These are phyloP conservation scores for Chimonanthus praecox DNA, from an alignment of 164 flowering plant species.

Conservation along the genomic window DNA sequence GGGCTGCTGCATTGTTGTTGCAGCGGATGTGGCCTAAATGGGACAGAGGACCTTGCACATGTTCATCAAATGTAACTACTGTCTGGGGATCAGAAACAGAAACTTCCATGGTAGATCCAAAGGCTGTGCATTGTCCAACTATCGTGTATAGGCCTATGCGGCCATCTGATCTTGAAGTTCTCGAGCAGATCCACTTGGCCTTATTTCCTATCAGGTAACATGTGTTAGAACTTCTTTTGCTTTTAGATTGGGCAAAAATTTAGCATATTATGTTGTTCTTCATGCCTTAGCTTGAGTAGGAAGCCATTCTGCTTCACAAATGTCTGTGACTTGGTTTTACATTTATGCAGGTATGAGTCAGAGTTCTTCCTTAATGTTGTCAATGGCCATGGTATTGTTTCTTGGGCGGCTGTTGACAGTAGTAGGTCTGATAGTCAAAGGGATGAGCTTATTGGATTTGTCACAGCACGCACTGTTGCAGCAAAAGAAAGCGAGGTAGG, in stretches of 20 bases:
- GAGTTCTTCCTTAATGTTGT: conserved; percentile 92
- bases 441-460: conserved; percentile 93
- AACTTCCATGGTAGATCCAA: conserved; percentile 48
- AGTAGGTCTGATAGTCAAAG: conserved; percentile 48
- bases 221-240: background rate
- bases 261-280: background rate
- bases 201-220: conserved; percentile 87
- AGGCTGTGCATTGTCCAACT: conserved; percentile 36
- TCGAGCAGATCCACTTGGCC: conserved; percentile 68
- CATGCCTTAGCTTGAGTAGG: background rate
- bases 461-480: conserved; percentile 66
- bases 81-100: conserved; percentile 29
- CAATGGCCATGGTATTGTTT: conserved; percentile 68
- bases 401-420: conserved; percentile 95
- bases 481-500: conserved; percentile 91
- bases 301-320: background rate
- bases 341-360: conserved; percentile 68
- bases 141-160: conserved; percentile 67
- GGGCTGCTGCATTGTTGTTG: conserved; percentile 21
- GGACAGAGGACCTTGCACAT: conserved; percentile 21
- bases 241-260: background rate
- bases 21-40: conserved; percentile 38
- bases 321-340: background rate
- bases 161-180: conserved; percentile 67
- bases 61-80: conserved; percentile 22